phyloP scores from a whole-genome alignment of 352 stramenopile genomes.

The Phytophthora ramorum region DNA sequence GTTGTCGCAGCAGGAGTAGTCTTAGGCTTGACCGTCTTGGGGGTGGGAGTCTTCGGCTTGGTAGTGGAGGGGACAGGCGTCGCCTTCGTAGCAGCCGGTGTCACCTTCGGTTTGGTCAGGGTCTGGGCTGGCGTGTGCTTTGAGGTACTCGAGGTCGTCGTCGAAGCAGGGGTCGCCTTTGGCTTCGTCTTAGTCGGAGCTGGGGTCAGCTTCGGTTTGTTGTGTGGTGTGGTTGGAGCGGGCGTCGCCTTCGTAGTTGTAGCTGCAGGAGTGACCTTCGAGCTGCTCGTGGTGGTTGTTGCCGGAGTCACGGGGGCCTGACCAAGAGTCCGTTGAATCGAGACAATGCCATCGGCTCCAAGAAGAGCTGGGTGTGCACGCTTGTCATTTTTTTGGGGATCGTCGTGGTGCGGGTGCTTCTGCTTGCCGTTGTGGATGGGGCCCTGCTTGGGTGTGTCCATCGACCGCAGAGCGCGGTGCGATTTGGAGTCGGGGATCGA shows the following conservation, averaged over 20 bases:
- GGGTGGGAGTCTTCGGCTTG: background rate
- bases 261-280: constrained; percentile 1
- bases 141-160: background rate
- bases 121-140: background rate
- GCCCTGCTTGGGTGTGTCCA: constrained; percentile 11
- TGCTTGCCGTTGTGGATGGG: constrained; percentile 7
- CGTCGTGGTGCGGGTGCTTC: background rate
- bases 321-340: constrained; percentile 7
- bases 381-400: background rate
- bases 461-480: constrained; percentile 14
- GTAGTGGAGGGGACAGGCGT: constrained; percentile 3
- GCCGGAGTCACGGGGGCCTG: constrained; percentile 14
- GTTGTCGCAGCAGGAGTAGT: too few species aligned
- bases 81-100: constrained; percentile 4
- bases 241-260: constrained; percentile 5
- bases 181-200: background rate
- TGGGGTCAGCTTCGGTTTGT: constrained; percentile 8
- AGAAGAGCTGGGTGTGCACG: background rate
- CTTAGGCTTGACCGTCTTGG: too few species aligned
- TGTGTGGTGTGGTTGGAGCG: background rate
- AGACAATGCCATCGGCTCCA: background rate
- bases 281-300: constrained; percentile 7
- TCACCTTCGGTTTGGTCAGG: constrained; percentile 2
- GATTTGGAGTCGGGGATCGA: constrained; percentile 2
- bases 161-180: constrained; percentile 1